These are phyloP conservation scores for Geosiphon pyriformis DNA, from an alignment of 192 early-diverging fungal species.

Conservation along the genomic window DNA sequence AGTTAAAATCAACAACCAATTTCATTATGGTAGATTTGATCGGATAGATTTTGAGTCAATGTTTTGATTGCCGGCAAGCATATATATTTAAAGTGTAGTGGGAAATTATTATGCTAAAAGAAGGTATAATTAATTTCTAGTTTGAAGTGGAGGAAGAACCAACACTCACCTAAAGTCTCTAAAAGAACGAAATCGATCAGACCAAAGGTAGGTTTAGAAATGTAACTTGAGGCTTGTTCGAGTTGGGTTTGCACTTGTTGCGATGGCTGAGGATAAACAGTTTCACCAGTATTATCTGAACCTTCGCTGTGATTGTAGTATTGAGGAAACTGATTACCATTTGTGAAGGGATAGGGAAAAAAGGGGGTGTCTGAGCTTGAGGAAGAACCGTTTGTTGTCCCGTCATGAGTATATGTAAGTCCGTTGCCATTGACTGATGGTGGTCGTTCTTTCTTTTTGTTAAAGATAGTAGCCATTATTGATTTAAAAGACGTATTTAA, in stretches of 20 bases:
- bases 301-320: background rate
- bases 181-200: slow-evolving; percentile 38
- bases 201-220: slow-evolving; percentile 36
- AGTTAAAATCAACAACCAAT: no score
- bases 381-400: background rate
- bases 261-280: background rate
- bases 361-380: background rate
- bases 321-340: background rate
- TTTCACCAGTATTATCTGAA: background rate
- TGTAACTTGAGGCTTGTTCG: slow-evolving; percentile 25
- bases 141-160: no score
- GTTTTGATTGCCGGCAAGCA: no score
- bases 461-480: background rate
- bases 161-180: slow-evolving; percentile 39
- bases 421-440: background rate
- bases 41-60: no score
- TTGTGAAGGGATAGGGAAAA: background rate
- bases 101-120: no score
- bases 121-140: no score
- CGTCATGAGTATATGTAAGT: background rate
- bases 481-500: no score
- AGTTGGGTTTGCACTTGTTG: background rate
- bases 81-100: no score
- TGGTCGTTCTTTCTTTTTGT: background rate
- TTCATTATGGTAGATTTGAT: no score